A percentile compares a stretch with the other conserved stretches of the same genome.
phyloP scores from a whole-genome alignment of 192 early-diverging fungal species.

The Mortierella claussenii region DNA sequence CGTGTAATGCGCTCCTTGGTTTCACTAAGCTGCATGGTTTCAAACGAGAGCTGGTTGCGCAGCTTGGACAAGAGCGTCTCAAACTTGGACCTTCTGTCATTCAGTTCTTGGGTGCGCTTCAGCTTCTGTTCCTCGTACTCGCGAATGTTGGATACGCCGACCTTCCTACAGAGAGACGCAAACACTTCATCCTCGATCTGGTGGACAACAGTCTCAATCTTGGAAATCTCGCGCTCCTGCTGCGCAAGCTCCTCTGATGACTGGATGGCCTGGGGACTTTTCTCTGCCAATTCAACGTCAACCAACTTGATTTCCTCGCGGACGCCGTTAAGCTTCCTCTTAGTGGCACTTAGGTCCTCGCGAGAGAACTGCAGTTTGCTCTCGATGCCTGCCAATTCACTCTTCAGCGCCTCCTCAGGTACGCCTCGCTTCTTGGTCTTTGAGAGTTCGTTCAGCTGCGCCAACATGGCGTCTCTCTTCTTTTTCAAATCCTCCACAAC shows the following conservation, averaged over 20 bases:
- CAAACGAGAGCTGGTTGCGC: slow-evolving; percentile 83
- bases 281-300: slow-evolving; percentile 50
- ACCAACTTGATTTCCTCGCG: slow-evolving; percentile 68
- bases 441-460: slow-evolving; percentile 77
- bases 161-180: slow-evolving; percentile 77
- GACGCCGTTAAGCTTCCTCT: slow-evolving; percentile 68
- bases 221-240: slow-evolving; percentile 51
- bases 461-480: slow-evolving; percentile 73
- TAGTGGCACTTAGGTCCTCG: slow-evolving; percentile 70
- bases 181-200: slow-evolving; percentile 78
- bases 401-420: slow-evolving; percentile 69
- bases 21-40: slow-evolving; percentile 74
- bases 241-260: slow-evolving; percentile 42
- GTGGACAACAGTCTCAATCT: slow-evolving; percentile 57
- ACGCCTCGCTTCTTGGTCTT: slow-evolving; percentile 74
- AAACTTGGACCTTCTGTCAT: slow-evolving; percentile 82
- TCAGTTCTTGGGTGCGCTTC: slow-evolving; percentile 72
- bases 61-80: slow-evolving; percentile 81
- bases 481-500: slow-evolving; percentile 85
- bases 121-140: slow-evolving; percentile 88
- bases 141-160: slow-evolving; percentile 81
- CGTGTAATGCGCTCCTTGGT: slow-evolving; percentile 68
- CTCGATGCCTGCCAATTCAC: slow-evolving; percentile 69
- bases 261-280: slow-evolving; percentile 32
- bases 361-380: slow-evolving; percentile 65